Conservation (phyloP, 1,284 basidiomycete species). For the Trichosporon coremiiforme region DNA sequence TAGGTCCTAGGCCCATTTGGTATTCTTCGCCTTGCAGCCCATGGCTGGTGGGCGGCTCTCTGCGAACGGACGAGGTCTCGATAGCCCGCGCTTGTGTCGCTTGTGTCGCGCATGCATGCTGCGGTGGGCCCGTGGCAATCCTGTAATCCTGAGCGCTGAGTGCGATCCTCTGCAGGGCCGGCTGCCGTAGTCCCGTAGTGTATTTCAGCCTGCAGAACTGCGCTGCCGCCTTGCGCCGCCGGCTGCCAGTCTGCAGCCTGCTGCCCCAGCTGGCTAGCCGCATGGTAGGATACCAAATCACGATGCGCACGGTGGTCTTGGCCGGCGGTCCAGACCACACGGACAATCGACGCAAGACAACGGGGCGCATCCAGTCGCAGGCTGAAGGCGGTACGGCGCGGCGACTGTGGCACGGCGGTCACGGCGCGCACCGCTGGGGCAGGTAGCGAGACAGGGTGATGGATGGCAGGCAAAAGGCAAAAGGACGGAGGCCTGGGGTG, state of each 20-base stretch:
- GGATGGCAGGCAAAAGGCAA: neutral
- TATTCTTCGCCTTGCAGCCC: no score
- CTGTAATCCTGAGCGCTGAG: neutral
- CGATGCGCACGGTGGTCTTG: neutral
- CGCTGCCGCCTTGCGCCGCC: neutral
- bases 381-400: neutral
- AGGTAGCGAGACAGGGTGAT: neutral
- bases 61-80: neutral
- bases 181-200: neutral
- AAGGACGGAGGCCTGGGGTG: no score
- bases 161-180: neutral
- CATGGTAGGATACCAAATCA: neutral
- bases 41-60: neutral
- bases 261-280: neutral
- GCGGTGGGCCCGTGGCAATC: constrained; percentile 1
- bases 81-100: neutral
- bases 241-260: no score
- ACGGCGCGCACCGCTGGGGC: neutral
- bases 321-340: neutral
- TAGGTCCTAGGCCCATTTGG: neutral
- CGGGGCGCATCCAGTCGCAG: neutral
- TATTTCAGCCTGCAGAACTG: neutral
- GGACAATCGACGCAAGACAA: constrained; percentile 7
- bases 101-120: neutral
- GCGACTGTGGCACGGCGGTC: neutral